Percentiles rank a stretch among this genome's conserved stretches.
Evolutionary conservation across 139 green algal genomes (phyloP).

Genomic region (Ulvella scutata): DNA sequence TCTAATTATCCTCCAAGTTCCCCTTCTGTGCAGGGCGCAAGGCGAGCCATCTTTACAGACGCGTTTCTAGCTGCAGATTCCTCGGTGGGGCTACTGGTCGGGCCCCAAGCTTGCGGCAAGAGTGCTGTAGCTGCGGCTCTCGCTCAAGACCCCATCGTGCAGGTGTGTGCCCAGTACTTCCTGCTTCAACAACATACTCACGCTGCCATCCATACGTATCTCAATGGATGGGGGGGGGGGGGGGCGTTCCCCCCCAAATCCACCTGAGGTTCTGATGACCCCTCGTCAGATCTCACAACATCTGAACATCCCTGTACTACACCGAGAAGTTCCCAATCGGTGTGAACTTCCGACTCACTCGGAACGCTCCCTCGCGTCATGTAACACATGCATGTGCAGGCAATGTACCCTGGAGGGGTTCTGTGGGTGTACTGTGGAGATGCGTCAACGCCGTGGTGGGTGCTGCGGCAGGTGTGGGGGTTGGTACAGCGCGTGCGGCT

Average conservation of each 20-base stretch:
- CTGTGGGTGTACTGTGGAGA: not conserved
- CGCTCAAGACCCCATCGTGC: not conserved
- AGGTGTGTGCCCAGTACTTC: not conserved
- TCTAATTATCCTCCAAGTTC: not conserved
- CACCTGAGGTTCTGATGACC: no score
- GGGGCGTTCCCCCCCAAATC: no score
- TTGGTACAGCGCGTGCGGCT: not conserved
- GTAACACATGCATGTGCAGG: no score
- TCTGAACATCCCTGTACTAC: no score
- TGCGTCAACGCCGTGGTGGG: not conserved
- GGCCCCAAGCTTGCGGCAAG: not conserved
- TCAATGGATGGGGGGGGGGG: no score
- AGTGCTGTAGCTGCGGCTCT: not conserved
- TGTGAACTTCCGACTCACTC: no score
- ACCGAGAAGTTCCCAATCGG: no score
- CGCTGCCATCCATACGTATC: no score
- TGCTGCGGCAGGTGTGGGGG: slow-evolving; percentile 2
- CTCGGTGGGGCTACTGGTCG: not conserved
- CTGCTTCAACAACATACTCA: no score
- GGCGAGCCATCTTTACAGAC: not conserved
- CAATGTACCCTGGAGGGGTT: not conserved
- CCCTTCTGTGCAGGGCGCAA: not conserved
- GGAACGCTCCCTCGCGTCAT: no score
- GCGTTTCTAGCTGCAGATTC: not conserved
- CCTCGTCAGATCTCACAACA: no score